These are phyloP conservation scores for Rosa persica DNA, from an alignment of 306 rosid genomes.

Conservation along the genomic window DNA sequence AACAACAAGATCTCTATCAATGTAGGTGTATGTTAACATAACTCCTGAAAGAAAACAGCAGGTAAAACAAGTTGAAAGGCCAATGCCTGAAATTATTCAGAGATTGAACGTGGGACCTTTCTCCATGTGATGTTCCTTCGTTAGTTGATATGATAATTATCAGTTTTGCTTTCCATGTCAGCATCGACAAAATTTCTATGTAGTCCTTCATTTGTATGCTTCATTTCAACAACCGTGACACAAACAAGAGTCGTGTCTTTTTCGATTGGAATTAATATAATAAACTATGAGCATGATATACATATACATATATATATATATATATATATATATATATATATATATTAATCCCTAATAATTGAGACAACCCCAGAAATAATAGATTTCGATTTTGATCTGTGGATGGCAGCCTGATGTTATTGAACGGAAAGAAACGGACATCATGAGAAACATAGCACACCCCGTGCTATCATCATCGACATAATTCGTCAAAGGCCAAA, in stretches of 20 bases:
- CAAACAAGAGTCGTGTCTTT: conserved; percentile 14
- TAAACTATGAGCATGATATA: background rate
- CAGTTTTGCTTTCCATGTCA: conserved; percentile 11
- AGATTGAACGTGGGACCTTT: conserved; percentile 31
- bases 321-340: no score
- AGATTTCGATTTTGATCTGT: background rate
- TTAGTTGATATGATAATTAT: conserved; percentile 29
- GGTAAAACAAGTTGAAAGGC: conserved; percentile 24
- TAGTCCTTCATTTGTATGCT: conserved; percentile 1
- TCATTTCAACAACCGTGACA: conserved; percentile 25
- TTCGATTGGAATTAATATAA: background rate
- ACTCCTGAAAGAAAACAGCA: background rate
- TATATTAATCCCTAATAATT: conserved; percentile 9
- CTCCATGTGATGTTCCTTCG: conserved; percentile 13
- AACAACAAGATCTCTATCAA: background rate
- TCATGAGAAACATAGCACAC: background rate
- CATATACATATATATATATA: no score
- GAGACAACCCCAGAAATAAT: background rate
- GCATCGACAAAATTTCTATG: conserved; percentile 2
- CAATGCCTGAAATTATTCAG: conserved; percentile 23
- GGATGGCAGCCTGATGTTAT: conserved; percentile 16
- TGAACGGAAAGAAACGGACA: background rate
- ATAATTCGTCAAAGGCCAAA: background rate
- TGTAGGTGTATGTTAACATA: background rate
- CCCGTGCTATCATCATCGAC: background rate